Percentiles rank a stretch among this genome's conserved stretches.
These are phyloP conservation scores for Diaporthe ilicicola DNA, from an alignment of 2,329 filamentous ascomycete genomes.

Conservation along the genomic window DNA sequence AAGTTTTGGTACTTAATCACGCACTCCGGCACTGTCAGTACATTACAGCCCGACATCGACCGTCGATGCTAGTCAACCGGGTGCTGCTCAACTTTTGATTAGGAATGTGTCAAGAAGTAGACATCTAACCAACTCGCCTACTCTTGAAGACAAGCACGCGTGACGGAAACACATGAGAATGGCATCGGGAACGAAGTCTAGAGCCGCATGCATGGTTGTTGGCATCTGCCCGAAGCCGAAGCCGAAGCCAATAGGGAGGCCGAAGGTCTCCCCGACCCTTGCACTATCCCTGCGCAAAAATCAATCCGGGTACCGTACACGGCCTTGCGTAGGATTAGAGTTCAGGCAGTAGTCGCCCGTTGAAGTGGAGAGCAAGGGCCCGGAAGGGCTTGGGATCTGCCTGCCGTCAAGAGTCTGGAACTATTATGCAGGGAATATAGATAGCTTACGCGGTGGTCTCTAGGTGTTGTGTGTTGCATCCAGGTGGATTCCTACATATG, in stretches of 20 bases:
- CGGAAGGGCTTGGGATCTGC: neutral
- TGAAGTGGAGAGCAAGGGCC: neutral
- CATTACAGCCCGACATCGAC: no score
- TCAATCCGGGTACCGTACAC: conserved; percentile 3
- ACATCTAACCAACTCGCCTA: neutral
- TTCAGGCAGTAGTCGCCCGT: neutral
- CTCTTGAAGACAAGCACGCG: no score
- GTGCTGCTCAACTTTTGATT: no score
- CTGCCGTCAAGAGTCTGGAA: neutral
- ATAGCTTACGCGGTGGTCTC: no score
- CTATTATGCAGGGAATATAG: no score
- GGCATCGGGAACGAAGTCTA: neutral
- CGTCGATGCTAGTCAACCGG: no score
- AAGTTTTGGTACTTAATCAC: neutral
- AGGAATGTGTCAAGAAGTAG: no score
- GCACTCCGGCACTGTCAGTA: neutral
- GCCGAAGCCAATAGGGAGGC: neutral
- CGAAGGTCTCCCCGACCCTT: neutral
- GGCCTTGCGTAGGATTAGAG: neutral
- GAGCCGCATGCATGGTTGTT: neutral
- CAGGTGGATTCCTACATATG: no score
- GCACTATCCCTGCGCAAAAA: neutral
- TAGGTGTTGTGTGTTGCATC: no score
- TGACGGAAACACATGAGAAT: neutral
- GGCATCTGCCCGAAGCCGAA: neutral